Evolutionary conservation across 2,329 filamentous ascomycete species (phyloP), one percentile per base, ranked within the genome.

Genomic region (Trichoderma asperellum): DNA sequence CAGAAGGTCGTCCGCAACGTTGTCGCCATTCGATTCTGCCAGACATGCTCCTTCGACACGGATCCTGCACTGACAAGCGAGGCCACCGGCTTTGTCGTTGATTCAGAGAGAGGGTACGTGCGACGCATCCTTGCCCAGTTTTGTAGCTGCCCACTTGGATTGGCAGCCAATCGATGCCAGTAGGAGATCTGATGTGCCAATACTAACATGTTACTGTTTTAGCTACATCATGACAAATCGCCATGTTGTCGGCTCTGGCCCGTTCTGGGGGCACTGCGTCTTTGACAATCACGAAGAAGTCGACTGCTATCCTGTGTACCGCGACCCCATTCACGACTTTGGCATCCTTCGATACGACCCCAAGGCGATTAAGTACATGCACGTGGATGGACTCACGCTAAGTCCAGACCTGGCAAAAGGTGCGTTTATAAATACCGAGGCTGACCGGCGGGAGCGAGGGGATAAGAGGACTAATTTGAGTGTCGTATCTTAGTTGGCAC

Each of bases 221-320:
- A 86, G 86, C 75, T 94, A 94, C 78, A 95, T 96, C 75, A 81
- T 96, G 79, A 96, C 92, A 12, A 96, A 96, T 79, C 88, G 92
- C 70, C 96, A 99, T 82, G 96, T 99, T 37, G 96, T 98, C 53
- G 94, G 96, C 73, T 88, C 96, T 0, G 96, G 96, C 0, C 96
- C 96, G 1, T 99, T 99, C 81, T 98, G 95, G 91, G 96, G 96
- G 59, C 97, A 97, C 82, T 94, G 92, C 78, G 94, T 99, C 74
- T 99, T 99, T 79, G 96, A 99, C 80, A 99, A 99, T 78, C 96
- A 99, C 80, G 96, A 99, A 74, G 87, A 96, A 84, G 96, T 96
- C 75, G 96, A 99, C 79, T 95, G 96, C 59, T 93, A 94, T 77
- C 96, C 96, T 10, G 94, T 99, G 61, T 99, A 99, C 82, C 93